phyloP scores from a whole-genome alignment of 2,329 filamentous ascomycete species.

The Aureobasidium sp. region DNA sequence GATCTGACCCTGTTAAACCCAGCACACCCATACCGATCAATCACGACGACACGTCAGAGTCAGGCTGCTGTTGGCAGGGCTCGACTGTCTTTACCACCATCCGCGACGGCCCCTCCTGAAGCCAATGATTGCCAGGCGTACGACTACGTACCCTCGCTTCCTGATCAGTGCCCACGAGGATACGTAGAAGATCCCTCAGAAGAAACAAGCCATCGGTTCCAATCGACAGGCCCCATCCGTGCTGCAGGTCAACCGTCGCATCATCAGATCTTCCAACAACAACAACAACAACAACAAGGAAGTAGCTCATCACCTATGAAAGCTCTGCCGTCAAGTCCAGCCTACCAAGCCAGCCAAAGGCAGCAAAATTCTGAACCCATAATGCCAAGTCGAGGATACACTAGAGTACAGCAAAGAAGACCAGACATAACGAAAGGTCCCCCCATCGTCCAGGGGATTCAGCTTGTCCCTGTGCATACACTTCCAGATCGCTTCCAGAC shows the following conservation, averaged over 20 bases:
- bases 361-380: slow-evolving; percentile 11
- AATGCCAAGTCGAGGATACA: not conserved
- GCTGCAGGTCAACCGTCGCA: too few species aligned
- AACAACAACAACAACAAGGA: not conserved
- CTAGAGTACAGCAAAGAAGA: not conserved
- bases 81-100: slow-evolving; percentile 29
- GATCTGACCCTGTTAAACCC: not conserved
- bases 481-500: slow-evolving; percentile 61
- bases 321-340: slow-evolving; percentile 29
- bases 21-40: not conserved
- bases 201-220: not conserved
- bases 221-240: not conserved
- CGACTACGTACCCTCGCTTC: not conserved
- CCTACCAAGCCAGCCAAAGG: slow-evolving; percentile 29
- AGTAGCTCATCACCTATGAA: not conserved
- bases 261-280: not conserved
- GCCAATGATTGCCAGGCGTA: not conserved
- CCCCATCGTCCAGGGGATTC: slow-evolving; percentile 49
- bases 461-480: slow-evolving; percentile 48
- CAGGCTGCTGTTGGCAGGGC: slow-evolving; percentile 28
- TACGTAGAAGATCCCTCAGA: not conserved
- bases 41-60: slow-evolving; percentile 22
- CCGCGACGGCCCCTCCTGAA: not conserved
- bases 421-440: not conserved
- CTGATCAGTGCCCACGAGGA: not conserved